Evolutionary conservation across 2,329 filamentous ascomycete species (phyloP).

Genomic region (Chalaropsis ovoidea): DNA sequence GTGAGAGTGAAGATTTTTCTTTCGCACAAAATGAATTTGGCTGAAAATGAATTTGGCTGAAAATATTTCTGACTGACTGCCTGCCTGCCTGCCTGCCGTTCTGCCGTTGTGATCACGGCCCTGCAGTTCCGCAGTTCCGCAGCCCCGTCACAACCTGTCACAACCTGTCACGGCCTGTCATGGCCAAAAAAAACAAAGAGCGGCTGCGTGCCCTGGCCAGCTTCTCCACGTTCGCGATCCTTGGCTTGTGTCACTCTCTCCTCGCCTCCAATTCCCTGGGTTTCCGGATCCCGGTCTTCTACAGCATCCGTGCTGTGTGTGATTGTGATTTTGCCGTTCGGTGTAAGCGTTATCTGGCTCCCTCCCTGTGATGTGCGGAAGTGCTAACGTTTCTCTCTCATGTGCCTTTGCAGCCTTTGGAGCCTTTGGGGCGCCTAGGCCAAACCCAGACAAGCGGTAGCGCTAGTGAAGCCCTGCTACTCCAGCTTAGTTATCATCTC

Average conservation of each 20-base stretch:
- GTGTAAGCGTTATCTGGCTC: constrained; percentile 7
- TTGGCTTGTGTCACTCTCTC: background rate
- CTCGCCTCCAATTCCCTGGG: background rate
- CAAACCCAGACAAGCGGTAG: background rate
- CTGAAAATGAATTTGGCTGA: background rate
- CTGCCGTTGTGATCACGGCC: background rate
- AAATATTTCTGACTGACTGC: no score
- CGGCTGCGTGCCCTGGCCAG: background rate
- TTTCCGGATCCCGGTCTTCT: background rate
- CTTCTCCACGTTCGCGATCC: background rate
- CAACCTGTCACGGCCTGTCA: no score
- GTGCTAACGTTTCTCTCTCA: background rate
- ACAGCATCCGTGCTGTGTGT: background rate
- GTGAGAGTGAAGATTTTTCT: background rate
- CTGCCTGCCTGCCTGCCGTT: no score
- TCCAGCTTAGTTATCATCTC: background rate
- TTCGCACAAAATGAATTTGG: background rate
- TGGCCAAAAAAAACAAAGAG: background rate
- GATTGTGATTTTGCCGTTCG: constrained; percentile 3
- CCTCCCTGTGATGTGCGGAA: background rate
- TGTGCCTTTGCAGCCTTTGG: background rate
- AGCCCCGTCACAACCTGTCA: no score
- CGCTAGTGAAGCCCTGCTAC: constrained; percentile 4
- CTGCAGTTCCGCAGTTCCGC: no score
- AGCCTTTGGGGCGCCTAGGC: no score